Evolutionary conservation across 345 rosid genomes (phyloP).

Genomic region (Kandelia obovata): DNA sequence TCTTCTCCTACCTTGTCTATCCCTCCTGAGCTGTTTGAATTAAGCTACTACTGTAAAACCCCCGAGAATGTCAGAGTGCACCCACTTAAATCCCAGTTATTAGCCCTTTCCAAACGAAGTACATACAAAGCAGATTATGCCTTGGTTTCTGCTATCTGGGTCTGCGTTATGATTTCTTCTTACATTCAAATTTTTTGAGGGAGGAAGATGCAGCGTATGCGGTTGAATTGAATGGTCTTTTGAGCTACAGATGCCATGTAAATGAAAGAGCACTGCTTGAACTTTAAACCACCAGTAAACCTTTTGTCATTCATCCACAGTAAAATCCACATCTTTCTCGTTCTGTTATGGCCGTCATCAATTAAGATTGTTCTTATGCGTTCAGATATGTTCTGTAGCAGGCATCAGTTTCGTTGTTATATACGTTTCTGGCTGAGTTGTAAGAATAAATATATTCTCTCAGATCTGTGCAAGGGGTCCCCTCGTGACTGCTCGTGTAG

Average conservation of each 20-base stretch:
- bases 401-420: constrained; percentile 47
- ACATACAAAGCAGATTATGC: constrained; percentile 15
- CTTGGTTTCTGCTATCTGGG: not conserved
- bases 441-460: constrained; percentile 37
- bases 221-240: not conserved
- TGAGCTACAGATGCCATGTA: not conserved
- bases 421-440: constrained; percentile 37
- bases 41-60: not conserved
- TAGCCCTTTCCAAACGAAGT: not conserved
- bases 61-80: not conserved
- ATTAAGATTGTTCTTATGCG: constrained; percentile 30
- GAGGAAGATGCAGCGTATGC: not conserved
- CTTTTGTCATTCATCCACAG: constrained; percentile 8
- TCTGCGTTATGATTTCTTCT: not conserved
- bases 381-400: constrained; percentile 39
- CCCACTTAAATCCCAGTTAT: not conserved
- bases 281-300: not conserved
- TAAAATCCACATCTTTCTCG: constrained; percentile 23
- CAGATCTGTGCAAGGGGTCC: constrained; percentile 29
- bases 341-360: constrained; percentile 28
- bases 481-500: constrained; percentile 41
- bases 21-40: constrained; percentile 85
- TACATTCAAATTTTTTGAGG: not conserved
- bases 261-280: not conserved
- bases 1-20: constrained; percentile 85